Base-by-base conservation (phyloP, 768 basidiomycete species). In the Leccinum rimulosum region DNA sequence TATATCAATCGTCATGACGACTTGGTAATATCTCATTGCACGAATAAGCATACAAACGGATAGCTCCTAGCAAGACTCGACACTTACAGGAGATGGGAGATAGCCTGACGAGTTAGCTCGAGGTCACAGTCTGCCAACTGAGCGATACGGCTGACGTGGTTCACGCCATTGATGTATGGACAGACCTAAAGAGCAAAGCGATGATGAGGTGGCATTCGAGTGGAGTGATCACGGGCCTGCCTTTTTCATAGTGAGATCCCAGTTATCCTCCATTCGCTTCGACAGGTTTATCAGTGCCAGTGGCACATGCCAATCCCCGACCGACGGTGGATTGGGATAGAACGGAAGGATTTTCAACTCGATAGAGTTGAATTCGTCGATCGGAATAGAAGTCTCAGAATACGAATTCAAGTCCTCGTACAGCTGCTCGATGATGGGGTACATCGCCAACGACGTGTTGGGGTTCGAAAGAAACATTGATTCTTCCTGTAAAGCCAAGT, bases 351-450 rank as follows among this genome's bases (percentile, higher is more conserved):
- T 91, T 72, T 96, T 95, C 64, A 99, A 74, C 69, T 98, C 95
- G 56, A 98, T 89, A 2, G 94, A 93, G 69, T 95, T 97, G 79
- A 94, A 94, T 48, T 84, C 83, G 72, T 97, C 92, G 63, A 98
- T 87, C 2, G 84, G 81, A 55, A 99, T 95, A 2, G 91, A 93
- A 1, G 96, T 95, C 75, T 98, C 96, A 1, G 93, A 94, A 75
- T 96, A 98, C 8, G 94, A 95, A 73, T 98, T 98, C 65, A 99
- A 76, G 66, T 99, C 97, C 68, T 98, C 95, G 65, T 95, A 98
- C 2, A 99, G 80, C 68, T 98, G 95, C 74, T 99, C 96, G 22
- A 98, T 83, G 54, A 98, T 92, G 15, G 88, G 83, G 68, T 89
- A 83, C 33, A 94, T 82, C 3, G 85, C 81, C 38, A 82, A 77